Percentiles rank a stretch among this genome's conserved stretches.
Evolutionary conservation across 257 asterid species (phyloP).

Genomic region (Salvia splendens): DNA sequence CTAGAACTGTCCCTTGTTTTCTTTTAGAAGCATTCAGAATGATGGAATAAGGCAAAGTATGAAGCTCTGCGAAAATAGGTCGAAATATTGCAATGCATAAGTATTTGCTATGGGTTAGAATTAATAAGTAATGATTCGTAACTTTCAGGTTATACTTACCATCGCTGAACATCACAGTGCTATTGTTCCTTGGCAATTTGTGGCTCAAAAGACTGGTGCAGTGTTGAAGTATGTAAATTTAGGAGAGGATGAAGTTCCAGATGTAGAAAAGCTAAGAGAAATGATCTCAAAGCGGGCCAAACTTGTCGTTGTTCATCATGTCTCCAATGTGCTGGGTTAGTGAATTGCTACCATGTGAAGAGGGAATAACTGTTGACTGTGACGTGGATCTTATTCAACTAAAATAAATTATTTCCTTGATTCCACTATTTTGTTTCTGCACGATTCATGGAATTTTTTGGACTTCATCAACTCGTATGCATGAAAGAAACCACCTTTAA

Average conservation of each 20-base stretch:
- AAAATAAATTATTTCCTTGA: slow-evolving; percentile 5
- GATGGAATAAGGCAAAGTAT: not conserved
- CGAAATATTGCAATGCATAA: not conserved
- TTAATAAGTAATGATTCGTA: slow-evolving; percentile 28
- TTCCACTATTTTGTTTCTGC: slow-evolving; percentile 1
- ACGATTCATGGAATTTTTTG: not conserved
- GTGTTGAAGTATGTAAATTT: slow-evolving; percentile 65
- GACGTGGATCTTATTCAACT: slow-evolving; percentile 13
- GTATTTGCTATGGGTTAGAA: too few species aligned
- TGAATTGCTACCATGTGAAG: slow-evolving; percentile 24
- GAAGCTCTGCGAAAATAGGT: slow-evolving; percentile 9
- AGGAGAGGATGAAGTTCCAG: slow-evolving; percentile 80
- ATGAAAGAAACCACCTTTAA: not conserved
- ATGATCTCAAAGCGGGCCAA: slow-evolving; percentile 66
- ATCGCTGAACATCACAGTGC: slow-evolving; percentile 98
- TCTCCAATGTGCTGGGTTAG: slow-evolving; percentile 90
- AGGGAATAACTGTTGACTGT: slow-evolving; percentile 18
- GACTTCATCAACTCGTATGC: slow-evolving; percentile 14
- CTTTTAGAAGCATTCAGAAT: not conserved
- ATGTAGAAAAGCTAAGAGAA: slow-evolving; percentile 58
- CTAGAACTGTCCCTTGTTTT: not conserved
- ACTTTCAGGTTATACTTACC: slow-evolving; percentile 69
- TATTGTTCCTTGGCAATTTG: slow-evolving; percentile 96
- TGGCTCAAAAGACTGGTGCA: slow-evolving; percentile 98
- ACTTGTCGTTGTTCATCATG: slow-evolving; percentile 74